These are phyloP conservation scores for Vararia minispora DNA, from an alignment of 768 basidiomycete genomes.

Conservation along the genomic window DNA sequence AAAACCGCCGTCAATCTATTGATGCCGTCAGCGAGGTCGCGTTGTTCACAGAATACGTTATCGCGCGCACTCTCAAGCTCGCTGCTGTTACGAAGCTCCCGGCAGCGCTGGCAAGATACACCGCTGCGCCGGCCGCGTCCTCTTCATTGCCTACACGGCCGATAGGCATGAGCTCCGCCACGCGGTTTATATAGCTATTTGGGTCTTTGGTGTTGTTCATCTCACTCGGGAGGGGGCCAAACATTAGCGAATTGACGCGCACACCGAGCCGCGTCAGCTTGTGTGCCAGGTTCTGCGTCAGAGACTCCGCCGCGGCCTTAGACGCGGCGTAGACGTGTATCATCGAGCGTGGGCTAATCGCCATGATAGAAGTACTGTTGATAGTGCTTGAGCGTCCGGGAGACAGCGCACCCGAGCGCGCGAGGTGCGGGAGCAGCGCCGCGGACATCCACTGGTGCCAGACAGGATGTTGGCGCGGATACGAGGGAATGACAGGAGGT, in stretches of 20 bases:
- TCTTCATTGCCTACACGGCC: conserved; percentile 11
- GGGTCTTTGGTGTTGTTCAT: conserved; percentile 12
- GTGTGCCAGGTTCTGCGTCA: conserved; percentile 12
- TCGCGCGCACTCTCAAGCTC: no score
- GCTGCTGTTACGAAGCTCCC: conserved; percentile 13
- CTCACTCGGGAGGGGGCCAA: conserved; percentile 12
- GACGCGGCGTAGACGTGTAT: conserved; percentile 10
- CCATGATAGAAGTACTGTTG: conserved; percentile 13
- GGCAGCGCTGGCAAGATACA: conserved; percentile 9
- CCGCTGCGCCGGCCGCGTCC: conserved; percentile 10
- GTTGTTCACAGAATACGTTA: no score
- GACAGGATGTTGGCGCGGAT: background rate
- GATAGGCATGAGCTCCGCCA: conserved; percentile 7
- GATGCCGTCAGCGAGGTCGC: no score
- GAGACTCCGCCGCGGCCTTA: conserved; percentile 12
- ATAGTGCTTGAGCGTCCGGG: conserved; percentile 11
- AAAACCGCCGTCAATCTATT: no score
- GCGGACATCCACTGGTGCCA: conserved; percentile 14
- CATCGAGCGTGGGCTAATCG: conserved; percentile 7
- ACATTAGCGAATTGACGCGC: conserved; percentile 13
- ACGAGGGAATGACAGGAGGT: background rate
- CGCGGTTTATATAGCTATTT: conserved; percentile 10
- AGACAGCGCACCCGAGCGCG: conserved; percentile 5
- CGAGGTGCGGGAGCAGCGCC: conserved; percentile 10
- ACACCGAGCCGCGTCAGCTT: conserved; percentile 14